Percentiles rank a stretch among this genome's conserved stretches.
phyloP scores from a whole-genome alignment of 2,329 filamentous ascomycete genomes.

The Phyllosticta ampelicida region DNA sequence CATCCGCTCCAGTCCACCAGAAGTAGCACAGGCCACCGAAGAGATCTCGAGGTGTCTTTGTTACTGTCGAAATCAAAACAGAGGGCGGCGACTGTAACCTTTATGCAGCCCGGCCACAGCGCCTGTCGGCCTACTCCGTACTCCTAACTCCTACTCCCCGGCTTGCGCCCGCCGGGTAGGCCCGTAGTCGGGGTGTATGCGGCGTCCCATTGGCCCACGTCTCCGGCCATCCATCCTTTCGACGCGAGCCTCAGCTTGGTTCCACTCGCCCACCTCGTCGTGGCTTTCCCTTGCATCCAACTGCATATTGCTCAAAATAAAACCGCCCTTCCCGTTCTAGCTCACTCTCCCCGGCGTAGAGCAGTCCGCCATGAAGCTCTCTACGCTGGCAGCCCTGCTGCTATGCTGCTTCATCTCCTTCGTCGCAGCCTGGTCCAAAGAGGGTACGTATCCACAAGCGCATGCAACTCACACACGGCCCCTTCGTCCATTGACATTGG shows the following conservation, averaged over 20 bases:
- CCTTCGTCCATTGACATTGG: background rate
- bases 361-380: slow-evolving; percentile 54
- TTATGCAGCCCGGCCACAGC: background rate
- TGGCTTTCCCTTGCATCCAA: background rate
- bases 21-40: background rate
- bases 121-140: too few relatives aligned
- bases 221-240: background rate
- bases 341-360: background rate
- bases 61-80: too few relatives aligned
- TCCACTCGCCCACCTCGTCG: background rate
- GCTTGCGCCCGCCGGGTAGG: background rate
- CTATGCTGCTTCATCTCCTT: slow-evolving; percentile 57
- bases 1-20: background rate
- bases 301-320: slow-evolving; percentile 7
- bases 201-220: background rate
- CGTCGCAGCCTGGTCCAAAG: slow-evolving; percentile 71
- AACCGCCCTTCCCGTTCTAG: background rate
- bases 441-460: slow-evolving; percentile 46
- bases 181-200: background rate
- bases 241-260: background rate
- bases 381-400: slow-evolving; percentile 52
- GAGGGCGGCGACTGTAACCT: background rate
- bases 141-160: too few relatives aligned
- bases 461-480: background rate
- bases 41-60: background rate